Conservation (phyloP, 176 grass and related monocot species). For the Alloteropsis semialata region DNA sequence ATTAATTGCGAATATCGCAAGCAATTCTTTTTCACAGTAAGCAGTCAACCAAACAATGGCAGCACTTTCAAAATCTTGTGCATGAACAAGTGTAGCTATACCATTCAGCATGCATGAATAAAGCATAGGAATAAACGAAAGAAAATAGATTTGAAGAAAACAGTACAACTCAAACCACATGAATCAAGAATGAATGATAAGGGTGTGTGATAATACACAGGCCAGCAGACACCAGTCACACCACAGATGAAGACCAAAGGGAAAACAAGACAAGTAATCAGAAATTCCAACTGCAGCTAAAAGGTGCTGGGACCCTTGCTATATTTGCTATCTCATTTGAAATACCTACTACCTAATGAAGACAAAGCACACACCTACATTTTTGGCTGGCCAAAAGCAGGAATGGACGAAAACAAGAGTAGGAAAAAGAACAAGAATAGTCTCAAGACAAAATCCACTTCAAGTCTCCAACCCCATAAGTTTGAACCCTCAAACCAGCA, state of each 20-base stretch:
- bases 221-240: not conserved
- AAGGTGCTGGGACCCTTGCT: not conserved
- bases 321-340: not conserved
- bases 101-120: not conserved
- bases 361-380: not conserved
- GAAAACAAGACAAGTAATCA: not conserved
- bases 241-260: not conserved
- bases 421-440: not conserved
- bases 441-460: not conserved
- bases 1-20: not conserved
- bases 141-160: not conserved
- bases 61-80: not conserved
- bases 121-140: not conserved
- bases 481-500: not conserved
- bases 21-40: not conserved
- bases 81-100: not conserved
- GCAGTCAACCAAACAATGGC: not conserved
- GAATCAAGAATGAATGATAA: not conserved
- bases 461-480: not conserved
- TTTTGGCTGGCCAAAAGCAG: not conserved
- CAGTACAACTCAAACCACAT: not conserved
- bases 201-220: not conserved
- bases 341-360: slow-evolving; percentile 3
- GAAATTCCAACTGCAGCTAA: not conserved
- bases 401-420: not conserved